Conservation (phyloP, 345 rosid genomes). For the Brassica carinata region DNA sequence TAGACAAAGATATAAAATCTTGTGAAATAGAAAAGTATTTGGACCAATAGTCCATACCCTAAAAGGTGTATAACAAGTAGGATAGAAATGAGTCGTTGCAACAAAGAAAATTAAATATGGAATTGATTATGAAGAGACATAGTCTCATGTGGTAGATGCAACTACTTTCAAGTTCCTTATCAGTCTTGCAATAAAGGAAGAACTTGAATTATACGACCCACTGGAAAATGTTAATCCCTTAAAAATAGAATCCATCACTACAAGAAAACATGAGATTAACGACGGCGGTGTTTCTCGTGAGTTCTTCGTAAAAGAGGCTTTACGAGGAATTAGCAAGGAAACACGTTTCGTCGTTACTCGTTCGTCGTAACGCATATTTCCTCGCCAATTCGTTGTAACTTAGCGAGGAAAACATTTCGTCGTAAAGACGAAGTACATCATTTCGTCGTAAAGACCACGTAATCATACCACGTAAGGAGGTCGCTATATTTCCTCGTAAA, state of each 20-base stretch:
- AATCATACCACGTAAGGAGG: too few relatives aligned
- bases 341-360: too few relatives aligned
- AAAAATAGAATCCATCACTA: background rate
- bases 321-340: too few relatives aligned
- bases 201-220: background rate
- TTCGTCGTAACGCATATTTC: too few relatives aligned
- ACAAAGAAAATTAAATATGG: background rate
- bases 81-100: background rate
- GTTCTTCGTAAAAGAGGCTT: too few relatives aligned
- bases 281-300: too few relatives aligned
- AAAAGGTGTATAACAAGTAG: background rate
- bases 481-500: too few relatives aligned
- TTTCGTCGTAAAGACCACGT: too few relatives aligned
- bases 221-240: background rate
- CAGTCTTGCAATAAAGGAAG: background rate
- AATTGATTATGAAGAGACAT: background rate
- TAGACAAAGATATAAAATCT: background rate
- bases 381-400: too few relatives aligned
- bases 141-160: background rate
- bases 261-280: too few relatives aligned
- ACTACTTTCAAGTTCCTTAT: background rate
- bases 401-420: too few relatives aligned
- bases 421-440: too few relatives aligned
- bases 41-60: background rate
- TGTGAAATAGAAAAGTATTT: background rate